Conservation (phyloP, 345 rosid genomes). For the Diplotaxis tenuifolia region DNA sequence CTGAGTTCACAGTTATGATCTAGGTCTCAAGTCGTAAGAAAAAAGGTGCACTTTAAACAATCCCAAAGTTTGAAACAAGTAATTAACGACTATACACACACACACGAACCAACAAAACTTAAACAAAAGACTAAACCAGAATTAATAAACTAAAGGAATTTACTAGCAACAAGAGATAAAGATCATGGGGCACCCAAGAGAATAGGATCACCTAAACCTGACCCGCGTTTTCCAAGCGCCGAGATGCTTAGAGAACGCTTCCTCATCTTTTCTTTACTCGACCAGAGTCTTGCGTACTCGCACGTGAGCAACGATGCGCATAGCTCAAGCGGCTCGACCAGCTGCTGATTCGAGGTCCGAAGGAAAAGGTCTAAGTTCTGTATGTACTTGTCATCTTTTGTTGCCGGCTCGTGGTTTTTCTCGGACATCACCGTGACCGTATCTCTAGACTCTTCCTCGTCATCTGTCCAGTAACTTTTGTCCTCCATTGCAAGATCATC, state of each 20-base stretch:
- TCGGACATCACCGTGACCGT: conserved; percentile 32
- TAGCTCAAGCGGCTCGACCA: conserved; percentile 45
- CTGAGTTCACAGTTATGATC: not conserved
- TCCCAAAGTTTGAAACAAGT: conserved; percentile 1
- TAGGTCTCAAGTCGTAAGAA: not conserved
- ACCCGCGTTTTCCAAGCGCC: conserved; percentile 53
- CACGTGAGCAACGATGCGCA: conserved; percentile 47
- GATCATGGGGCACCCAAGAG: conserved; percentile 52
- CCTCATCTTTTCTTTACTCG: conserved; percentile 47
- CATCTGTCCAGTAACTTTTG: conserved; percentile 68
- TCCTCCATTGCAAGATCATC: conserved; percentile 96
- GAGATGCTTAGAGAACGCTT: conserved; percentile 87
- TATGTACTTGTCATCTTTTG: conserved; percentile 50
- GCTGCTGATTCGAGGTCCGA: conserved; percentile 45
- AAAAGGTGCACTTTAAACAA: not conserved
- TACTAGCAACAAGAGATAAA: not conserved
- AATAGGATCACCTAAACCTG: conserved; percentile 50
- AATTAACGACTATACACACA: conserved; percentile 21
- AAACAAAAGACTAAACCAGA: conserved; percentile 9
- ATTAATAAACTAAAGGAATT: not conserved
- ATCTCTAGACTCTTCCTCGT: conserved; percentile 48
- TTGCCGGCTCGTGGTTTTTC: conserved; percentile 10
- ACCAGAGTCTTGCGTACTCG: conserved; percentile 37
- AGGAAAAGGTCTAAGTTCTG: conserved; percentile 61
- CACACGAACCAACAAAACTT: not conserved